A percentile compares a stretch with the other conserved stretches of the same genome.
These are phyloP conservation scores for Cryphonectria carpinicola DNA, from an alignment of 2,329 filamentous ascomycete species.

Conservation along the genomic window DNA sequence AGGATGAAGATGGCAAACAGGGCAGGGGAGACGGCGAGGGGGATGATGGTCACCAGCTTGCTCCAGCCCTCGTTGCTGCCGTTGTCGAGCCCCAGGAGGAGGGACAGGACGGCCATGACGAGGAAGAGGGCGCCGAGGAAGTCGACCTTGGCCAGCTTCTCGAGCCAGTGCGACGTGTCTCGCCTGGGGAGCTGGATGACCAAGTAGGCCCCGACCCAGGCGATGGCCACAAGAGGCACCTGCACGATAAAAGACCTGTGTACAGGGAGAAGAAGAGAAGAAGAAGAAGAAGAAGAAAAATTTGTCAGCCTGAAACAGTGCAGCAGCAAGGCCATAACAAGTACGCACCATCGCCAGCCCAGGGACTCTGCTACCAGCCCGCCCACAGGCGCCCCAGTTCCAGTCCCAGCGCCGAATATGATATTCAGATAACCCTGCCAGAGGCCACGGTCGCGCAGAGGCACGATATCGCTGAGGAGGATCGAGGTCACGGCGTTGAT, in stretches of 20 bases:
- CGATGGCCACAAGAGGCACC: conserved; percentile 68
- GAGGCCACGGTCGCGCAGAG: conserved; percentile 68
- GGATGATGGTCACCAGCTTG: conserved; percentile 58
- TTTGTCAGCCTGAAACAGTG: conserved; percentile 6
- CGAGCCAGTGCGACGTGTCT: conserved; percentile 64
- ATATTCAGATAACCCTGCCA: conserved; percentile 78
- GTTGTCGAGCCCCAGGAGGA: conserved; percentile 72
- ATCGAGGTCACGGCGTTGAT: conserved; percentile 73
- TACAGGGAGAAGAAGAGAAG: conserved; percentile 11
- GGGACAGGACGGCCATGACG: conserved; percentile 42
- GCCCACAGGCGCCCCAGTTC: conserved; percentile 70
- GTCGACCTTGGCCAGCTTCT: conserved; percentile 49
- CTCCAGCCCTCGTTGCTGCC: conserved; percentile 75
- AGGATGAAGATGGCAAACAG: conserved; percentile 70
- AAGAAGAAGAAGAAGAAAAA: too few relatives aligned
- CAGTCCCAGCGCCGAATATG: conserved; percentile 70
- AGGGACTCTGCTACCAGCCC: conserved; percentile 73
- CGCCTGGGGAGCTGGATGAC: conserved; percentile 63
- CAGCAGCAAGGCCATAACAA: conserved; percentile 14
- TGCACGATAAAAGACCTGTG: conserved; percentile 71
- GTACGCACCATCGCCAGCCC: conserved; percentile 71
- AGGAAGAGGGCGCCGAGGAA: conserved; percentile 37
- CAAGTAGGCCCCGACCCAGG: conserved; percentile 66
- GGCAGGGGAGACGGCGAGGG: conserved; percentile 57
- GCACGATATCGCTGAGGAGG: conserved; percentile 71